Conservation (phyloP, 2,329 filamentous ascomycete species). For the Escovopsis sp. region DNA sequence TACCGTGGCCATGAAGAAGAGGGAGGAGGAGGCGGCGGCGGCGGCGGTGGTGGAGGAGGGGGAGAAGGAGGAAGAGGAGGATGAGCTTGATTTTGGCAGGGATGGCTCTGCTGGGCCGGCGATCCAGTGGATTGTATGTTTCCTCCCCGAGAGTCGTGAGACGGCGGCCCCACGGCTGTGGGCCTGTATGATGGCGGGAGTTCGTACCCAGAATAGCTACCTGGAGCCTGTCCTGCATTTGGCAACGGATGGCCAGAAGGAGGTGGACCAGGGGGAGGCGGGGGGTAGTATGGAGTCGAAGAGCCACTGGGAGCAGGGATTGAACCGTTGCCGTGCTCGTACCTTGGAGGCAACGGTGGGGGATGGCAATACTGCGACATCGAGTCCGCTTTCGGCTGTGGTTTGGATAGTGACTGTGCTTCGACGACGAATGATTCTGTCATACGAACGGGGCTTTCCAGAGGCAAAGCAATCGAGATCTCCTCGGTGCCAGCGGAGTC, state of each 20-base stretch:
- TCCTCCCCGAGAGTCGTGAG: not conserved
- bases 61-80: conserved; percentile 2
- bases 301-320: not conserved
- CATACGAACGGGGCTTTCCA: no score
- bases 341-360: conserved; percentile 2
- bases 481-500: no score
- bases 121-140: not conserved
- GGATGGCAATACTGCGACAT: conserved; percentile 4
- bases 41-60: not conserved
- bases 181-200: no score
- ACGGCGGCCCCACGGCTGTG: no score
- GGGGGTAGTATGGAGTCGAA: not conserved
- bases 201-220: no score
- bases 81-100: not conserved
- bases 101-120: not conserved
- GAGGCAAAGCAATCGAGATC: no score
- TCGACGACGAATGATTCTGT: no score
- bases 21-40: not conserved
- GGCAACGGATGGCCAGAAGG: no score
- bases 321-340: not conserved
- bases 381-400: not conserved
- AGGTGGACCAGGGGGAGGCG: not conserved
- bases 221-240: no score
- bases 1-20: no score
- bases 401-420: no score